A percentile compares a stretch with the other conserved stretches of the same genome.
Conservation (phyloP, 305 asterid genomes). For the Solanum aculeatissimum region DNA sequence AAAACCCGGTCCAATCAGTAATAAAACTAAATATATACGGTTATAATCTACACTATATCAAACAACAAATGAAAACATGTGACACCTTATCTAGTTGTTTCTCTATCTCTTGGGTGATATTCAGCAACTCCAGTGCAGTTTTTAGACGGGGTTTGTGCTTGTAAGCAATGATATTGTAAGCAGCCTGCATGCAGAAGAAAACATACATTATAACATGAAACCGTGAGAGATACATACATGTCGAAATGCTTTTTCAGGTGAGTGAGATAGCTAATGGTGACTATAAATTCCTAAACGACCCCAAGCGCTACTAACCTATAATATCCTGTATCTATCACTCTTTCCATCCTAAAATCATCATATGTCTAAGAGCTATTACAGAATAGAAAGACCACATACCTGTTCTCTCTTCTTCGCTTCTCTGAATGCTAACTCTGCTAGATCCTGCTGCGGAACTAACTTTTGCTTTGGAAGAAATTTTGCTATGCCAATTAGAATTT, state of each 20-base stretch:
- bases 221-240: background rate
- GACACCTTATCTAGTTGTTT: constrained; percentile 52
- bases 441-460: constrained; percentile 76
- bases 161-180: constrained; percentile 59
- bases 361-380: background rate
- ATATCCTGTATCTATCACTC: background rate
- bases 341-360: background rate
- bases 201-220: background rate
- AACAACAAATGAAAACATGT: background rate
- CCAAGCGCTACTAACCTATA: background rate
- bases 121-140: constrained; percentile 69
- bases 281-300: background rate
- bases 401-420: constrained; percentile 52
- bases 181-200: constrained; percentile 32
- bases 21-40: background rate
- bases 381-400: constrained; percentile 28
- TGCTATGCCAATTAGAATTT: constrained; percentile 59
- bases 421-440: constrained; percentile 63
- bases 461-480: constrained; percentile 71
- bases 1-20: background rate
- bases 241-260: background rate
- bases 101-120: constrained; percentile 68
- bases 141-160: constrained; percentile 69
- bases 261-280: background rate
- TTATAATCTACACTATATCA: background rate